Conservation (phyloP, 768 basidiomycete genomes). For the Lactarius psammicola region DNA sequence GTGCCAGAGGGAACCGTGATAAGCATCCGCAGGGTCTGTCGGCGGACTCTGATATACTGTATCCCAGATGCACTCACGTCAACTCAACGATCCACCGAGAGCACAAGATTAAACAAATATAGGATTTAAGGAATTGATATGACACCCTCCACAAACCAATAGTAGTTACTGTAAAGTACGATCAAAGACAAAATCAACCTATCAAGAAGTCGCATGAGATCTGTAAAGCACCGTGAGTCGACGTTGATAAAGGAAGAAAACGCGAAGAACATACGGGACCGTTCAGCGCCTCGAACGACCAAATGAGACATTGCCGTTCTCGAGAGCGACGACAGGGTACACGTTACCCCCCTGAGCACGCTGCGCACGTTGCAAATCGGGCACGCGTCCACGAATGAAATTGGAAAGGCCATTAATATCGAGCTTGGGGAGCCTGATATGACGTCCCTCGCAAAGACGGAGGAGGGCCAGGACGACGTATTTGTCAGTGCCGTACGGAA, state of each 20-base stretch:
- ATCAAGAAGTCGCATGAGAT: neutral
- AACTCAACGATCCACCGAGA: neutral
- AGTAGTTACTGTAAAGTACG: neutral
- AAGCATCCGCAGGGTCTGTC: neutral
- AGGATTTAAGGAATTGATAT: neutral
- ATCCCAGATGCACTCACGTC: neutral
- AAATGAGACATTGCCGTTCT: neutral
- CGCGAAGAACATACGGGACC: neutral
- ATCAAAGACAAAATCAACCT: neutral
- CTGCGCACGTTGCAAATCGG: neutral
- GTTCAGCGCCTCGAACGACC: neutral
- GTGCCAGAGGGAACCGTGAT: neutral
- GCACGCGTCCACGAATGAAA: neutral
- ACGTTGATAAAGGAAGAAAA: neutral
- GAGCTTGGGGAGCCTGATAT: neutral
- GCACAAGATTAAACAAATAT: neutral
- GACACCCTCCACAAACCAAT: neutral
- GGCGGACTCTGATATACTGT: neutral
- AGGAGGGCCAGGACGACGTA: slow-evolving; percentile 10
- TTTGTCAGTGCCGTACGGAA: slow-evolving; percentile 9
- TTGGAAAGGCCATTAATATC: neutral
- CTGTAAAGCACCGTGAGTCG: neutral
- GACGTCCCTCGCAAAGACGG: slow-evolving; percentile 8
- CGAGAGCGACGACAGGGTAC: slow-evolving; percentile 5
- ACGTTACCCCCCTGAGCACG: neutral